Base-by-base conservation (phyloP, 1,139 yeast species). In the Pichia sp. region DNA sequence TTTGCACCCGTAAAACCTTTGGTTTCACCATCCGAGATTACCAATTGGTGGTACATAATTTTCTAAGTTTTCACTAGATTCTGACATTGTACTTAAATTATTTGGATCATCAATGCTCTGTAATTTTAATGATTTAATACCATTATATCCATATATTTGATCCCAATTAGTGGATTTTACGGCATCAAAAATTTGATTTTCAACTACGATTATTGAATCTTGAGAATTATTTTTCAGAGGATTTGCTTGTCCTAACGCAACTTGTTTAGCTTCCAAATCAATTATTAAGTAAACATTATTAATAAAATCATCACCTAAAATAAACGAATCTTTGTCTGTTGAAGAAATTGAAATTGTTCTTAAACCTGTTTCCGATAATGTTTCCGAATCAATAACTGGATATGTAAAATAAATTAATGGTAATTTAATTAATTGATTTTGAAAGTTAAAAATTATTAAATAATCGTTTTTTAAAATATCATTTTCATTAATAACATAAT, bases 371-470 rank as follows among this genome's bases (percentile, higher is more conserved):
- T 32, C 11, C 12, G 49, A 42, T 12, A 39, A 27, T 2, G 51
- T 43, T 3, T 45, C 40, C 6, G 32, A 43, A 36, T 51, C 51
- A 26, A 60, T 41, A 24, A 69, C 51, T 55, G 12, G 57, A 43
- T 30, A 83, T 78, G 9, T 78, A 59, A 52, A 69, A 70, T 20
- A 79, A 66, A 44, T 75, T 59, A 6, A 82, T 10, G 82, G 78
- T 2, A 75, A 74, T 4, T 60, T 52, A 48, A 78, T 71, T 29
- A 76, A 43, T 78, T 79, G 59, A 80, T 79, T 53, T 71, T 67
- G 30, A 57, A 57, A 10, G 44, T 46, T 51, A 76, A 63, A 22
- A 66, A 65, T 71, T 41, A 26, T 10, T 38, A 8, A 45, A n/a
- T n/a, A n/a, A n/a, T n/a, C n/a, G n/a, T 76, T 47, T 37, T 59